phyloP scores from a whole-genome alignment of 148 eudicot species.

The Camellia granthamiana region DNA sequence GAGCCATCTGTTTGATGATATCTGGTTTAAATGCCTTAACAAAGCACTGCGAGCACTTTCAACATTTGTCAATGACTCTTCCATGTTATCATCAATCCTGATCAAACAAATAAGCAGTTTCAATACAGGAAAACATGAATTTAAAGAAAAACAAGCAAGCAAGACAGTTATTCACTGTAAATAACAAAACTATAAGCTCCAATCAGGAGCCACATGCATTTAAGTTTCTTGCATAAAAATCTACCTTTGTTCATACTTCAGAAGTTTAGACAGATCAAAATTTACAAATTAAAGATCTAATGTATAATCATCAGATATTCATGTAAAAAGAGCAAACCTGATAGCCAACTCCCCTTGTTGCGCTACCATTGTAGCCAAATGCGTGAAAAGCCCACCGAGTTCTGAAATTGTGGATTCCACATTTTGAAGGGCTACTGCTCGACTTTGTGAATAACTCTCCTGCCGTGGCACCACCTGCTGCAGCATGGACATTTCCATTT shows the following conservation, averaged over 20 bases:
- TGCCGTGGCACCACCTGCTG: slow-evolving; percentile 72
- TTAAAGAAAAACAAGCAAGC: not conserved
- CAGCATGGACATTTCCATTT: slow-evolving; percentile 64
- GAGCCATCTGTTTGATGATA: slow-evolving; percentile 87
- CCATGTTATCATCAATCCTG: slow-evolving; percentile 93
- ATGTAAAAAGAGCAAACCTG: slow-evolving; percentile 41
- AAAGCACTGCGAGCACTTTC: slow-evolving; percentile 78
- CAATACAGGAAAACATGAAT: not conserved
- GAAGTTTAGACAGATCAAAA: not conserved
- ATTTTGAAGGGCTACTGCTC: slow-evolving; percentile 73
- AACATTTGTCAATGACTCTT: slow-evolving; percentile 69
- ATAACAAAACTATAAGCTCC: not conserved
- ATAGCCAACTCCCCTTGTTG: slow-evolving; percentile 88
- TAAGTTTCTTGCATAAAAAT: not conserved
- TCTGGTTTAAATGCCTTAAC: slow-evolving; percentile 59
- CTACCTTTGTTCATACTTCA: not conserved
- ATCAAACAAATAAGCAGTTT: slow-evolving; percentile 5
- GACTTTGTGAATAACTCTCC: slow-evolving; percentile 51
- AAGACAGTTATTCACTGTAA: not conserved
- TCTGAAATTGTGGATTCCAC: slow-evolving; percentile 88
- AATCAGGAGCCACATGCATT: not conserved
- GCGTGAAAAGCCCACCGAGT: slow-evolving; percentile 75
- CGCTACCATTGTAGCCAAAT: slow-evolving; percentile 82
- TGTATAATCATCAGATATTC: not conserved
- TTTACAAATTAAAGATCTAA: not conserved